Evolutionary conservation across 768 basidiomycete genomes (phyloP), one percentile per base, ranked within the genome.

Genomic region (Suillus sp.): DNA sequence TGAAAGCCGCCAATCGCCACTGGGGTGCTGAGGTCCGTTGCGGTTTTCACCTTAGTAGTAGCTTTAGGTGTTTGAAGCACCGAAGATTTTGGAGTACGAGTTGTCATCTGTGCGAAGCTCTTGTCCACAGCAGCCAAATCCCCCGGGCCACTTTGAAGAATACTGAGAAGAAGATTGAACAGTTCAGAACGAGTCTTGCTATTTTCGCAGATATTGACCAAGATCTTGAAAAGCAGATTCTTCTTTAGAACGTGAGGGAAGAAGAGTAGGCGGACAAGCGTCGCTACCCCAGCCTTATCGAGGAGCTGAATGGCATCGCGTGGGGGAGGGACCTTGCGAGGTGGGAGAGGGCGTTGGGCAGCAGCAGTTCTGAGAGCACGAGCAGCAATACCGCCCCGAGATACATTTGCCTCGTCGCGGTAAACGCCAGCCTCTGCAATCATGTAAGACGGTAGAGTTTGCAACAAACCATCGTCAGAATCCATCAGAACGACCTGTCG

Each of bases 131-230:
- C 87, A 1, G 89, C 87, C 32, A 96, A 83, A 74, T 99, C 97
- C 20, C 92, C 94, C 2, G 95, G 90, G 16, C 96, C 96, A 68
- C 96, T 97, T 75, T 99, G 95, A 7, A 99, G 79, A 65, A 99
- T 93, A 65, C 86, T 90, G n/a, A 99, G 83, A 25, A 99, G 85
- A 16, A 98, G 84, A 71, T 96, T 97, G 82, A 99, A 92, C 27
- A 99, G 81, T 68, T 99, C 97, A 6, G 86, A 88, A 22, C 97
- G 85, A 0, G 96, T 95, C 71, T 91, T 93, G 3, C 87, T 80
- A 72, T 99, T 99, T 78, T 99, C 96, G 78, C 95, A 99, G 9
- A 99, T 82, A 72, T 99, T 96, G 66, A 94, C 89, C 40, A 99
- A 86, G 1, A 97, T 89, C 71, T 90, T 92, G 74, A 94, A 93